phyloP scores from a whole-genome alignment of 2,329 filamentous ascomycete genomes.

The Pseudopithomyces chartarum region DNA sequence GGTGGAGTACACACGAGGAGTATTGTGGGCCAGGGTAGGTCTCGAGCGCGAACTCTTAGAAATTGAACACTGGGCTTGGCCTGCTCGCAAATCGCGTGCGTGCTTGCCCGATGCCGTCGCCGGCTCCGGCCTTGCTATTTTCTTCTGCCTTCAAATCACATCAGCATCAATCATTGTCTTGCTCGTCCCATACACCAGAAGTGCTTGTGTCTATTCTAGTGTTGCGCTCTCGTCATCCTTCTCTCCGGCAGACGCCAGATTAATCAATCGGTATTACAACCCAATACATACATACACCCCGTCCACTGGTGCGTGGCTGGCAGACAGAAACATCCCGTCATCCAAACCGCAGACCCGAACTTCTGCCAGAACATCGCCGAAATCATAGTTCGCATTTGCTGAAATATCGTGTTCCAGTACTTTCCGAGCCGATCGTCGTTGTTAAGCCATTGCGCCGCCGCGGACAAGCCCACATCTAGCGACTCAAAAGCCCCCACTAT shows the following conservation, averaged over 20 bases:
- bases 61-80: constrained; percentile 9
- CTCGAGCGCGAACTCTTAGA: constrained; percentile 15
- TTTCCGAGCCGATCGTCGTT: constrained; percentile 17
- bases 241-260: constrained; percentile 17
- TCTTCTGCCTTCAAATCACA: neutral
- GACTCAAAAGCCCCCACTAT: constrained; percentile 6
- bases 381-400: constrained; percentile 16
- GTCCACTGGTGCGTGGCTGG: constrained; percentile 9
- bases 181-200: neutral
- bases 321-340: constrained; percentile 14
- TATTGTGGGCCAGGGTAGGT: constrained; percentile 8
- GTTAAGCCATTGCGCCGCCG: constrained; percentile 6
- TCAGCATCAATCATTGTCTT: neutral
- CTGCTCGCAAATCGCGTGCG: constrained; percentile 16
- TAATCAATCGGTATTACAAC: constrained; percentile 17
- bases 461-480: neutral
- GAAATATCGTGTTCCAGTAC: constrained; percentile 22
- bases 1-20: neutral
- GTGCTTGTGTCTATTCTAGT: neutral
- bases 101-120: constrained; percentile 5
- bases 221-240: neutral
- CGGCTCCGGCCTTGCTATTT: constrained; percentile 6
- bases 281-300: constrained; percentile 18
- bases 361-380: constrained; percentile 26
- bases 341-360: constrained; percentile 25